Evolutionary conservation across 768 basidiomycete genomes (phyloP).

Genomic region (Mrakia gelida): DNA sequence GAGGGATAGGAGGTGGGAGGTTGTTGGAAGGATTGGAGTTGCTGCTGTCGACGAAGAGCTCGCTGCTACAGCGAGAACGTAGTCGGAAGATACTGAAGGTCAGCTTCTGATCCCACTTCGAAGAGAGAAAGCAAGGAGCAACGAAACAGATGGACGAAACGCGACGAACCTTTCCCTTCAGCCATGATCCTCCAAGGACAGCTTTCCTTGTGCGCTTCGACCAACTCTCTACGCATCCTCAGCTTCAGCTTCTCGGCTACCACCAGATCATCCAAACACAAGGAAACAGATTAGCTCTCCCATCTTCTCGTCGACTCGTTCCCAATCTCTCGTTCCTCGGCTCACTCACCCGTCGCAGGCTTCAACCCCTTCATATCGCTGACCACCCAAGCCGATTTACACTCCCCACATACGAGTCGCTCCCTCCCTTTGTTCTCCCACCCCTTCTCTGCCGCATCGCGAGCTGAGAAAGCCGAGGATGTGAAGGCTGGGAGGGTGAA

Average conservation of each 20-base stretch:
- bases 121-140: not conserved
- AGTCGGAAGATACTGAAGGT: not conserved
- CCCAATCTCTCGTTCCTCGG: not conserved
- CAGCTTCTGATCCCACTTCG: not conserved
- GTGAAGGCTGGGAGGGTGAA: constrained; percentile 11
- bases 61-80: not conserved
- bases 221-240: constrained; percentile 3
- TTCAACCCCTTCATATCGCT: constrained; percentile 13
- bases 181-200: constrained; percentile 23
- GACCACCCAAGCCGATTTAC: constrained; percentile 21
- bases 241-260: constrained; percentile 15
- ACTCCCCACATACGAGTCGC: constrained; percentile 13
- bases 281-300: not conserved
- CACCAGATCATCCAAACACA: too few species aligned
- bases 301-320: too few species aligned
- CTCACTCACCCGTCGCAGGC: not conserved
- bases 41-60: not conserved
- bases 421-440: constrained; percentile 23
- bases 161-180: not conserved
- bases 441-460: constrained; percentile 1
- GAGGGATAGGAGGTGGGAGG: not conserved
- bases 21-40: not conserved
- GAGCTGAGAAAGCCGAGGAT: constrained; percentile 3
- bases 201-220: constrained; percentile 13
- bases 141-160: not conserved